Percentiles rank a stretch among this genome's conserved stretches.
These are phyloP conservation scores for Pythium plurisporium DNA, from an alignment of 352 stramenopile genomes.

Conservation along the genomic window DNA sequence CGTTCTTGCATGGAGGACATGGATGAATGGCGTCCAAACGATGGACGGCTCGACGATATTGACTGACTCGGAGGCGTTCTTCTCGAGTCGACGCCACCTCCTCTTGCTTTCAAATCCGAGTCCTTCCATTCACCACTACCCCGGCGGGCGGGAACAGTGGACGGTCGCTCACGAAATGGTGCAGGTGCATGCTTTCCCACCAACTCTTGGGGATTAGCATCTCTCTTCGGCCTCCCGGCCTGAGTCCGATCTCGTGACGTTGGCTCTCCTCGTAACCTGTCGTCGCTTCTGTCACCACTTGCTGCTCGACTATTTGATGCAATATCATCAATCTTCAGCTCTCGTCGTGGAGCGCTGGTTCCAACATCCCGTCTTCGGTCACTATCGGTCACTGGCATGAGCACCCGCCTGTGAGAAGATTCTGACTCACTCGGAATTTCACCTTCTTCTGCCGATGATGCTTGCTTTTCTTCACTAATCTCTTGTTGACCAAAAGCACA, in stretches of 20 bases:
- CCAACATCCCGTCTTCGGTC: neutral
- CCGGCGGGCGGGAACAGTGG: neutral
- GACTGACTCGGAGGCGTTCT: neutral
- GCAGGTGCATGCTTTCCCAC: neutral
- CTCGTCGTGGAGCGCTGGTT: neutral
- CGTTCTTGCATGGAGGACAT: conserved; percentile 26
- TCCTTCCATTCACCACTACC: conserved; percentile 24
- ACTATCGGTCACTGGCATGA: too few species aligned
- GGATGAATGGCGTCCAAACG: conserved; percentile 47
- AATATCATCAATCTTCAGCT: neutral
- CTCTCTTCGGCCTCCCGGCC: neutral
- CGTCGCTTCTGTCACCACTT: neutral
- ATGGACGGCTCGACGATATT: conserved; percentile 22
- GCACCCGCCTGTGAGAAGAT: neutral
- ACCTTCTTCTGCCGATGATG: conserved; percentile 15
- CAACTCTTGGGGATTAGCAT: neutral
- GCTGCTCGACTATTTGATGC: neutral
- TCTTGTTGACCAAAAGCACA: neutral
- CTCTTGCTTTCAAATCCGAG: neutral
- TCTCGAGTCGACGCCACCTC: neutral
- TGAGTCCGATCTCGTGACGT: neutral
- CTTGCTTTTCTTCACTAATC: neutral
- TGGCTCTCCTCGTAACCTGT: neutral
- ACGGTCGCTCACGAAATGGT: neutral
- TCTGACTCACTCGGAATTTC: conserved; percentile 15